Evolutionary conservation across 2,329 filamentous ascomycete genomes (phyloP).

Genomic region (Fonsecaea multimorphosa): DNA sequence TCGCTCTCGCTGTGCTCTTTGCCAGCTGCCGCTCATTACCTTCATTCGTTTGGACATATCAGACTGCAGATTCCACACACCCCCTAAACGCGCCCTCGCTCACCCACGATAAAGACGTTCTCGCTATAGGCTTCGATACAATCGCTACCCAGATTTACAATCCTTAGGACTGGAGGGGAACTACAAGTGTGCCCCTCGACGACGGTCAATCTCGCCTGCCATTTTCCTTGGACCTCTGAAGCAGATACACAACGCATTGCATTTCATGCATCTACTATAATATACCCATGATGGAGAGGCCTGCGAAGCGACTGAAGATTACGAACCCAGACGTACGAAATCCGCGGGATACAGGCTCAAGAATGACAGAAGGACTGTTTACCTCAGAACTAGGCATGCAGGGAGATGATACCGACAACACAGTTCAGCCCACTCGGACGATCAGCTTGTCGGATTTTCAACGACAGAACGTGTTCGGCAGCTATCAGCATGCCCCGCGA

Average conservation of each 20-base stretch:
- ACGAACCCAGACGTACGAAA: conserved; percentile 35
- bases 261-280: conserved; percentile 17
- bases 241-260: neutral
- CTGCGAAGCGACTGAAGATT: conserved; percentile 37
- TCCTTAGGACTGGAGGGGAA: neutral
- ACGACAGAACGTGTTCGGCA: conserved; percentile 28
- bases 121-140: conserved; percentile 18
- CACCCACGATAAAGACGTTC: neutral
- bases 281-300: conserved; percentile 34
- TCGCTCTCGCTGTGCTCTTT: conserved; percentile 20
- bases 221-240: neutral
- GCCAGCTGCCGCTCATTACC: conserved; percentile 33
- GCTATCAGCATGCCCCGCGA: conserved; percentile 25
- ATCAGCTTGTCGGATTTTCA: conserved; percentile 36
- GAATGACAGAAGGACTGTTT: conserved; percentile 35
- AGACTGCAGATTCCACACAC: neutral
- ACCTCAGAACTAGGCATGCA: conserved; percentile 36
- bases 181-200: neutral
- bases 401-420: conserved; percentile 26
- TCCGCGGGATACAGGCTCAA: conserved; percentile 34
- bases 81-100: conserved; percentile 1
- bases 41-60: conserved; percentile 20
- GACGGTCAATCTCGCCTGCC: neutral
- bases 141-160: neutral
- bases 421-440: conserved; percentile 28